Evolutionary conservation across 257 asterid species (phyloP), one percentile per base, ranked within the genome.

Genomic region (Fraxinus excelsior): DNA sequence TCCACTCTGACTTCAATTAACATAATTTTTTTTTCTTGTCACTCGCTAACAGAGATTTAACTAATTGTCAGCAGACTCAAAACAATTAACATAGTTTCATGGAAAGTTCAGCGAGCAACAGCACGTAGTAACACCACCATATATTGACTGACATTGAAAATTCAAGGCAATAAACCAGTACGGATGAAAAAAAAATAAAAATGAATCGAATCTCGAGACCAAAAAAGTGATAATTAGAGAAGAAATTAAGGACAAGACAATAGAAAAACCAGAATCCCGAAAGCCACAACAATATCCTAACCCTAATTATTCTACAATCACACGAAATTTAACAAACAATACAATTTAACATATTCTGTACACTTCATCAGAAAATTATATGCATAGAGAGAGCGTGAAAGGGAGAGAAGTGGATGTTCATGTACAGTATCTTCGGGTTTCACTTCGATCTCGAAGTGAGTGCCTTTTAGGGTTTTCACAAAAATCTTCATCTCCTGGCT

Each of bases 391-490:
- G 26, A 71, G 78, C n/a, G n/a, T 14, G 60, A 75, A 56, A 66
- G 28, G 76, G 51, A 67, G 29, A 71, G 74, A 56, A 65, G 51
- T 56, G 31, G 29, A 70, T 77, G 31, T 28, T 28, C 31, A 28
- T 28, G 31, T 88, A 93, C 97, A 64, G 89, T 76, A 80, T 93
- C 97, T 79, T 83, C 89, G 1, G 96, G 92, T 77, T 90, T 87
- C 76, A 90, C 98, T 84, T 90, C 93, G 88, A 93, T 88, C 87
- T 89, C 88, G 80, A 93, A 93, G 85, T 90, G 91, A 34, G 94
- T 78, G 77, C 96, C 98, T 78, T 91, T 93, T 79, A 93, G 79
- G 84, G 96, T 93, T 87, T 93, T 91, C 37, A 93, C 93, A 34
- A 87, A 88, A 85, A 93, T 83, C 94, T 90, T 88, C 97, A 93